Evolutionary conservation across 1,139 yeast species (phyloP), one percentile per base, ranked within the genome.

Genomic region (Candida neerlandica): DNA sequence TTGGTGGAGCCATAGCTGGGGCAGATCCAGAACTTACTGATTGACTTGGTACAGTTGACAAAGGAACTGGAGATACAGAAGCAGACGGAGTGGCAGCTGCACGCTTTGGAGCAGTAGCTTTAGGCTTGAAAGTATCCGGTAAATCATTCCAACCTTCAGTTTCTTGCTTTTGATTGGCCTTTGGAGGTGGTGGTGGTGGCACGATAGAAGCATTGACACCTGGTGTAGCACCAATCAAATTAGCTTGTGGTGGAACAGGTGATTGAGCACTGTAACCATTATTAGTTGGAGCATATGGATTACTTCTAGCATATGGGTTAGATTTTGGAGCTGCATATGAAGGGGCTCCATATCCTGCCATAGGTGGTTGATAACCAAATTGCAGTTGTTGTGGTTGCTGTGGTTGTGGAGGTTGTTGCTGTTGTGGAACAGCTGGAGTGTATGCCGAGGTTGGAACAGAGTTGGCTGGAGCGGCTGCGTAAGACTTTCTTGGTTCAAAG

Each of bases 101-200:
- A 48, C 82, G 77, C 58, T 86, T 78, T 33, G 81, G 77, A 12
- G 82, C 69, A 30, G 77, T 71, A 19, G 80, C 71, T 59, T 70
- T 63, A 43, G 67, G 64, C 74, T 75, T 82, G 65, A 86, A 78
- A 26, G 81, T 75, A n/a, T 85, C 78, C 45, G 97, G 97, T 56
- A 92, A 75, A 66, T 92, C 97, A 63, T 92, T 92, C 97, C 97
- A 92, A 3, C 97, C 97, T 45, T 88, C 94, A 43, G 85, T 85
- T 43, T 86, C 86, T 60, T 63, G 65, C 48, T 78, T 81, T 58
- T 76, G 80, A 44, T 75, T 70, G 10, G 73, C 61, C 47, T 64
- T 66, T 34, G 78, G 65, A 37, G 80, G 77, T 3, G 64, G 60
- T 7, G 70, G 63, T 21, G 74, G 69, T 14, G 75, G 26, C 12